These are phyloP conservation scores for Holtermannia corniformis DNA, from an alignment of 768 basidiomycete genomes.

Conservation along the genomic window DNA sequence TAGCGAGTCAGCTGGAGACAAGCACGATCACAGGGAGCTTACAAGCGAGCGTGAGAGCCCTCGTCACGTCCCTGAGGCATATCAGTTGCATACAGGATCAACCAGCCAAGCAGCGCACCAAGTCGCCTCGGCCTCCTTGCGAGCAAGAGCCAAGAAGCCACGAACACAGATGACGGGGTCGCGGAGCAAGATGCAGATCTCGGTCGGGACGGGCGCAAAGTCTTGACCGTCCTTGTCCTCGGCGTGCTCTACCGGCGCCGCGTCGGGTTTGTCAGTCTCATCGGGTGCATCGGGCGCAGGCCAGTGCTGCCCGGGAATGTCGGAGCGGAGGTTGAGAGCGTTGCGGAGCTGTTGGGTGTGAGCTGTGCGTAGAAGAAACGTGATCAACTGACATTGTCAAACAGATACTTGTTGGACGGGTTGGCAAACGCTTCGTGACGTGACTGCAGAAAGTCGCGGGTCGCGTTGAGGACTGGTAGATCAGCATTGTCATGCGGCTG, in stretches of 20 bases:
- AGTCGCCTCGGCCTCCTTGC: slow-evolving; percentile 21
- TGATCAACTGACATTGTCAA: slow-evolving; percentile 16
- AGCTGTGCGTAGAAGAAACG: not conserved
- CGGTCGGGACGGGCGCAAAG: slow-evolving; percentile 2
- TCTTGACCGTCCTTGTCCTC: not conserved
- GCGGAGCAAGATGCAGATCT: slow-evolving; percentile 20
- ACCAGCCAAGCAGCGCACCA: slow-evolving; percentile 16
- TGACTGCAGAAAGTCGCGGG: slow-evolving; percentile 23
- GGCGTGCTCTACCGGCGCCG: not conserved
- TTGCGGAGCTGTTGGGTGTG: slow-evolving; percentile 10
- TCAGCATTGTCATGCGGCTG: not conserved
- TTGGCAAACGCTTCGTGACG: slow-evolving; percentile 18
- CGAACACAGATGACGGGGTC: slow-evolving; percentile 16
- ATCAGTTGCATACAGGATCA: slow-evolving; percentile 8
- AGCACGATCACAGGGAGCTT: not conserved
- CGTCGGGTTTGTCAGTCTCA: too few relatives aligned
- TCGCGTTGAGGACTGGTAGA: slow-evolving; percentile 20
- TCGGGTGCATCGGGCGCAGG: slow-evolving; percentile 8
- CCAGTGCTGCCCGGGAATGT: slow-evolving; percentile 17
- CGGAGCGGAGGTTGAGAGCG: slow-evolving; percentile 11
- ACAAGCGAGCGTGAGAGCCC: slow-evolving; percentile 22
- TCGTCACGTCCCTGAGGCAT: slow-evolving; percentile 23
- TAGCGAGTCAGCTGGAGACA: not conserved
- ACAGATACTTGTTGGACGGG: slow-evolving; percentile 17
- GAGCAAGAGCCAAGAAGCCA: slow-evolving; percentile 28